Conservation (phyloP, 257 asterid species). For the Cinchona pubescens region DNA sequence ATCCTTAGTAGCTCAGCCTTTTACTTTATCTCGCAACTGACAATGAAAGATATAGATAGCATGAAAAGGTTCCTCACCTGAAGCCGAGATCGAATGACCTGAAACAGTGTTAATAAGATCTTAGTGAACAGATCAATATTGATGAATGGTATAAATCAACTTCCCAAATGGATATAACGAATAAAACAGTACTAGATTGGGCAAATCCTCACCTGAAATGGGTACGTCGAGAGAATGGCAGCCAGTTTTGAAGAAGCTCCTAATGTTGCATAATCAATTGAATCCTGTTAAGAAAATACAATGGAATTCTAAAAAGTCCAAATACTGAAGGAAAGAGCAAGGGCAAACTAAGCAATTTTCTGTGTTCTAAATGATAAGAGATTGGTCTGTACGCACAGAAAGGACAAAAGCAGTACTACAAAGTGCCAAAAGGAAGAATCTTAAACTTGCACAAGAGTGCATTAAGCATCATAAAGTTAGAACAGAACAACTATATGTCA, state of each 20-base stretch:
- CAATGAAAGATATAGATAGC: background rate
- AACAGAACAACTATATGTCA: background rate
- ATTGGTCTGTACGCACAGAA: background rate
- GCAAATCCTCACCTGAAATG: constrained; percentile 63
- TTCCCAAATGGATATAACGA: background rate
- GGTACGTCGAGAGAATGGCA: constrained; percentile 73
- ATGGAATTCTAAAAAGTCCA: background rate
- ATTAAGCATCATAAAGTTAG: background rate
- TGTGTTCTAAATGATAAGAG: background rate
- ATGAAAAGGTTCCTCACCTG: constrained; percentile 52
- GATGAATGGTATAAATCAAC: background rate
- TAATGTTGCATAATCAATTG: constrained; percentile 74
- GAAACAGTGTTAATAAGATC: constrained; percentile 14
- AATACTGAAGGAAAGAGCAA: constrained; percentile 1
- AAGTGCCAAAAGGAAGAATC: background rate
- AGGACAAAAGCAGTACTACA: background rate
- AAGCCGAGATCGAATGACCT: constrained; percentile 92
- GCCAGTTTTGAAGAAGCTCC: constrained; percentile 92
- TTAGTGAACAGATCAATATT: background rate
- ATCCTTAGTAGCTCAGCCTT: constrained; percentile 8
- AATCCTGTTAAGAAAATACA: constrained; percentile 49
- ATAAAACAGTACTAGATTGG: constrained; percentile 11
- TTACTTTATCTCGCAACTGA: background rate
- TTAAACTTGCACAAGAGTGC: background rate
- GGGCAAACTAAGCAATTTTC: background rate